These are phyloP conservation scores for Cutaneotrichosporon arboriforme DNA, from an alignment of 1,284 basidiomycete genomes.

Conservation along the genomic window DNA sequence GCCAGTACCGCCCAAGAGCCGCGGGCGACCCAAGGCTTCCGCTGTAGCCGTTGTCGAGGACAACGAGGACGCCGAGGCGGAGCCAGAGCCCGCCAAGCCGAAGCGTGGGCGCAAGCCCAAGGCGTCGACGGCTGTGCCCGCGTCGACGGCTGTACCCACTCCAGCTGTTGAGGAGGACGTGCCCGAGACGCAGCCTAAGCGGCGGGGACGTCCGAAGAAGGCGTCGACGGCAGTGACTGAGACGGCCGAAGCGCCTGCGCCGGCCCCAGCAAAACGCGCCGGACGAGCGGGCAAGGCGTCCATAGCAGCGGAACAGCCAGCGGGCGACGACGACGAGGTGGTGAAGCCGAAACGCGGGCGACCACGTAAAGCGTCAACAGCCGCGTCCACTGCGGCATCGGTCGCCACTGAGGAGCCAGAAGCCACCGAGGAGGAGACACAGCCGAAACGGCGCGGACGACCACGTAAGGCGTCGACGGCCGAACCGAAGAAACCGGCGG, in stretches of 20 bases:
- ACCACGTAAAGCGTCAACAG: background rate
- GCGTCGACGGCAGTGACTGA: no score
- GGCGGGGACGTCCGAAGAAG: background rate
- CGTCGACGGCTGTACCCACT: conserved; percentile 2
- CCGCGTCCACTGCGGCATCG: no score
- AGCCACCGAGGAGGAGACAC: conserved; percentile 3
- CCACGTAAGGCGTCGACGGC: background rate
- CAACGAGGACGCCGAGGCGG: conserved; percentile 1
- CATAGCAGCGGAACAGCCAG: background rate
- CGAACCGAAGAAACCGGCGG: conserved; percentile 1
- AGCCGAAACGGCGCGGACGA: background rate
- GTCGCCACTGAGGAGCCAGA: no score
- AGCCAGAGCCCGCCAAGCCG: background rate
- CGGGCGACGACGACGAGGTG: conserved; percentile 4
- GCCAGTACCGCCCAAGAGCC: conserved; percentile 5
- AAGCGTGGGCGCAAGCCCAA: conserved; percentile 4
- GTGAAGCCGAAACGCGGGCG: background rate
- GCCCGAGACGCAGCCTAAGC: background rate
- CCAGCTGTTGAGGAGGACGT: background rate
- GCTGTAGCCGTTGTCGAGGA: background rate
- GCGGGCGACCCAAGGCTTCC: background rate
- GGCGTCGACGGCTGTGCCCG: conserved; percentile 3
- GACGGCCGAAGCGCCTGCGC: no score
- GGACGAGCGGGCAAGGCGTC: conserved; percentile 1
- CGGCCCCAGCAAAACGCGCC: no score